A percentile compares a stretch with the other conserved stretches of the same genome.
phyloP scores from a whole-genome alignment of 2,329 filamentous ascomycete species.

The Colletotrichum tropicale region DNA sequence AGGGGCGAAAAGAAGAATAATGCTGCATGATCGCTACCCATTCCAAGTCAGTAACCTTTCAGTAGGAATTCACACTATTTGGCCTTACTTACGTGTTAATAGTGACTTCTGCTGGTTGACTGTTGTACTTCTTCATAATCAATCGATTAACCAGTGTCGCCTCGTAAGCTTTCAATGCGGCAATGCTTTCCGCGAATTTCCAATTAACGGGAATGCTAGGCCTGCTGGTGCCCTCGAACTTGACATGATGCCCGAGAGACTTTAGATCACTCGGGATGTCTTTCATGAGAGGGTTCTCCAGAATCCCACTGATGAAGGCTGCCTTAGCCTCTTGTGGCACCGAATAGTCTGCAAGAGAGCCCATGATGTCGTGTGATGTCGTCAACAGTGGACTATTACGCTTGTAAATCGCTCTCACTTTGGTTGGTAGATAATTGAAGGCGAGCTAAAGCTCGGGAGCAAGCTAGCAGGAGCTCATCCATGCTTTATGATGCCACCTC shows the following conservation, averaged over 20 bases:
- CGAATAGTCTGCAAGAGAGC: conserved; percentile 7
- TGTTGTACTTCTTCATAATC: conserved; percentile 48
- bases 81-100: conserved; percentile 46
- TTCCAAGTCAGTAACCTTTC: not conserved
- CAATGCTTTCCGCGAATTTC: conserved; percentile 59
- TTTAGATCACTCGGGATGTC: conserved; percentile 1
- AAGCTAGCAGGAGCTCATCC: not conserved
- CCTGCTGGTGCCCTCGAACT: conserved; percentile 44
- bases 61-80: no score
- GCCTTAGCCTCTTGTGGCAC: conserved; percentile 12
- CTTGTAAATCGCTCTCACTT: not conserved
- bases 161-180: conserved; percentile 52
- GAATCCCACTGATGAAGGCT: not conserved
- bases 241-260: conserved; percentile 26
- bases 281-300: conserved; percentile 12
- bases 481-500: not conserved
- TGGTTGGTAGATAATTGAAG: not conserved
- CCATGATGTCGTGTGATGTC: not conserved
- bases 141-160: conserved; percentile 49
- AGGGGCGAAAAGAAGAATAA: conserved; percentile 16
- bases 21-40: conserved; percentile 9
- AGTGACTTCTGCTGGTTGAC: conserved; percentile 39
- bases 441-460: not conserved
- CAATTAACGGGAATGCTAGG: conserved; percentile 59
- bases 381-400: not conserved